Evolutionary conservation across 306 rosid genomes (phyloP).

Genomic region (Malus sieversii): DNA sequence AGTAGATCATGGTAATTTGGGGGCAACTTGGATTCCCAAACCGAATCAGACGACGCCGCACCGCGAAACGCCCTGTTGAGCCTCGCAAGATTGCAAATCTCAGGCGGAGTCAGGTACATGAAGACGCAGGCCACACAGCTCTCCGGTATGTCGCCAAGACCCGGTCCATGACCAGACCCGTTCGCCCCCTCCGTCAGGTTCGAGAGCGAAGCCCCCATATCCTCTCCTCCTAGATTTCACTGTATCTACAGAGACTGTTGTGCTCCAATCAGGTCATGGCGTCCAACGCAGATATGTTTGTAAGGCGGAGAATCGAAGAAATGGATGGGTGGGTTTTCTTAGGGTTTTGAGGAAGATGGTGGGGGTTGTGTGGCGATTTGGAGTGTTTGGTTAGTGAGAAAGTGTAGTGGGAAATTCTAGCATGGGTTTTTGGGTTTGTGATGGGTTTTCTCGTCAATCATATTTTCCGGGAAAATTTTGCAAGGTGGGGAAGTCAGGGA

Average conservation of each 20-base stretch:
- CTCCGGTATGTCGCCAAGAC: slow-evolving; percentile 93
- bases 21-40: slow-evolving; percentile 82
- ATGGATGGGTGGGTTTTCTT: neutral
- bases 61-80: slow-evolving; percentile 79
- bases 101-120: slow-evolving; percentile 71
- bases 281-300: neutral
- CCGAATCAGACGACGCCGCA: slow-evolving; percentile 79
- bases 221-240: neutral
- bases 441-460: neutral
- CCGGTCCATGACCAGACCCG: slow-evolving; percentile 56
- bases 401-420: neutral
- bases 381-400: slow-evolving; percentile 4
- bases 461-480: slow-evolving; percentile 9
- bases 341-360: neutral
- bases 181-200: slow-evolving; percentile 44
- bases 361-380: neutral
- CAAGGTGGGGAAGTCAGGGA: neutral
- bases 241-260: neutral
- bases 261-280: neutral
- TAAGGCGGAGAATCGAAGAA: neutral
- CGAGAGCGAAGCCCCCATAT: slow-evolving; percentile 80
- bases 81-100: slow-evolving; percentile 84
- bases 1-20: slow-evolving; percentile 68
- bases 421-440: neutral
- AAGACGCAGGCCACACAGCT: slow-evolving; percentile 84